Percentiles rank a stretch among this genome's conserved stretches.
These are phyloP conservation scores for Penicillium tannophilum DNA, from an alignment of 495 filamentous ascomycete genomes.

Conservation along the genomic window DNA sequence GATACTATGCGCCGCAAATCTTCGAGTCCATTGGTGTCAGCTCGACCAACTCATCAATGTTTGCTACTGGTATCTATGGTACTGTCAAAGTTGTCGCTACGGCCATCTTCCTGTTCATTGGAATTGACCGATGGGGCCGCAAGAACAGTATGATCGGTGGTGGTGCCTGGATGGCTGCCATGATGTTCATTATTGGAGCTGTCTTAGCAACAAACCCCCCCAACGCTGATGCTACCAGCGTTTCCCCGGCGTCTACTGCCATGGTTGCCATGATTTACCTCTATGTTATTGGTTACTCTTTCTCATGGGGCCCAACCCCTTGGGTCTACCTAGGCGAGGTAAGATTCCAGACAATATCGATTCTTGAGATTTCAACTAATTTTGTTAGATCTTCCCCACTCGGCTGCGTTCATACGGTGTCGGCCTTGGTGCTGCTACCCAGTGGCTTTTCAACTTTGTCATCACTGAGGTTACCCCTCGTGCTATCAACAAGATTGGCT, in stretches of 20 bases:
- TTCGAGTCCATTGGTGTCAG: constrained; percentile 51
- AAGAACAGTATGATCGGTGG: constrained; percentile 69
- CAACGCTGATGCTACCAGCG: constrained; percentile 21
- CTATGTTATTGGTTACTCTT: constrained; percentile 49
- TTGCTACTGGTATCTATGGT: constrained; percentile 56
- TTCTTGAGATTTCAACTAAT: constrained; percentile 6
- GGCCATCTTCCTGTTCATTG: constrained; percentile 63
- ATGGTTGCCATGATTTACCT: constrained; percentile 59
- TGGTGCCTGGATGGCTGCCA: constrained; percentile 62
- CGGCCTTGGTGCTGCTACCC: constrained; percentile 60
- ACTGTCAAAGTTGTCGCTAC: constrained; percentile 59
- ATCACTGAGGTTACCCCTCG: constrained; percentile 41
- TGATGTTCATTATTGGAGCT: constrained; percentile 80
- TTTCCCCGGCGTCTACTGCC: constrained; percentile 46
- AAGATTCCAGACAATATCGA: neutral
- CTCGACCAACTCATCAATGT: constrained; percentile 45
- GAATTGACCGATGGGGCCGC: constrained; percentile 69
- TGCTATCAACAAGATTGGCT: constrained; percentile 50
- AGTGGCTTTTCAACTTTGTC: constrained; percentile 51
- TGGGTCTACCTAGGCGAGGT: constrained; percentile 59
- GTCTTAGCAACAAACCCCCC: constrained; percentile 55
- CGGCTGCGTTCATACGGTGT: constrained; percentile 73
- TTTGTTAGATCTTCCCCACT: constrained; percentile 67
- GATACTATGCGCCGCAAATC: constrained; percentile 55
- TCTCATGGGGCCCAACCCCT: constrained; percentile 46